Conservation (phyloP, 192 early-diverging fungal species). For the Backusella westeae region DNA sequence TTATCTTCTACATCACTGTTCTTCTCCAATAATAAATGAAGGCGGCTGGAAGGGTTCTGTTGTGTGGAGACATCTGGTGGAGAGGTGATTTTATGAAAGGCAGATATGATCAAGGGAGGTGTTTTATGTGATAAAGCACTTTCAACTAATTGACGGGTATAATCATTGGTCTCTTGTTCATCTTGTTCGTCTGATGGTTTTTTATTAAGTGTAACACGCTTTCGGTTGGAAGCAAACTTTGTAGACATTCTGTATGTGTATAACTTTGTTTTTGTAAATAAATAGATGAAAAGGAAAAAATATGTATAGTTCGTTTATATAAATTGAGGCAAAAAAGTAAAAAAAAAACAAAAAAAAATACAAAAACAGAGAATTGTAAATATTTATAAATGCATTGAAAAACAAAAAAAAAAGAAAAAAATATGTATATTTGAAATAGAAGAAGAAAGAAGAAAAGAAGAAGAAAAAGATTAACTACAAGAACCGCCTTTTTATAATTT, state of each 20-base stretch:
- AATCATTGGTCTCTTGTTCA: neutral
- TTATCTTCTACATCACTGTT: neutral
- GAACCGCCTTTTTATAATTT: neutral
- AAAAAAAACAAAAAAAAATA: too few species aligned
- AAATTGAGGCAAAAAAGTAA: too few species aligned
- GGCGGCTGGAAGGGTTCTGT: neutral
- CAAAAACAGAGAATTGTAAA: too few species aligned
- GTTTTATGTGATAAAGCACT: neutral
- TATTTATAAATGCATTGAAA: too few species aligned
- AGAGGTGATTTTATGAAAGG: neutral
- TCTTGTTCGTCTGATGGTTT: neutral
- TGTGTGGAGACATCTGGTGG: neutral
- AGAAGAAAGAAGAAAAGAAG: neutral
- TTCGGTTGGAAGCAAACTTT: neutral
- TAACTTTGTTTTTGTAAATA: neutral
- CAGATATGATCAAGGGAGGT: neutral
- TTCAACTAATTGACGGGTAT: neutral
- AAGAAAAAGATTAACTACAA: neutral
- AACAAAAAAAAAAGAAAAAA: too few species aligned
- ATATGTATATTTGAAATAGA: neutral
- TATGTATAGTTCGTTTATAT: neutral
- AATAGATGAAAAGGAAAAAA: neutral
- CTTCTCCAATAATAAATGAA: neutral
- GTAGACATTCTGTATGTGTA: neutral
- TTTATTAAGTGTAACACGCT: slow-evolving; percentile 11